Evolutionary conservation across 306 rosid species (phyloP).

Genomic region (Pterocarpus santalinus): DNA sequence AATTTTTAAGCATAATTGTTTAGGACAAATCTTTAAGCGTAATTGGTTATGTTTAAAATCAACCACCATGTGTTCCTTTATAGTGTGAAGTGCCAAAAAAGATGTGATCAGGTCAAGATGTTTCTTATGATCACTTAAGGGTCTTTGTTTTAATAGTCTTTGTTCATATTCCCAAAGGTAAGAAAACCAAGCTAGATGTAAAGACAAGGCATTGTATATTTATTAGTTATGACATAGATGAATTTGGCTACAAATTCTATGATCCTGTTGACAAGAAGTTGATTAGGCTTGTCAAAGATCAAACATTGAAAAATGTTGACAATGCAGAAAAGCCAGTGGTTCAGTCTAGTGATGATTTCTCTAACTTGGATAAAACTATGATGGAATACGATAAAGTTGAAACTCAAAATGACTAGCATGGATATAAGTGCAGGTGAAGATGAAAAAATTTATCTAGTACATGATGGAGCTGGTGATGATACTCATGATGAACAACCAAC

Average conservation of each 20-base stretch:
- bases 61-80: too few relatives aligned
- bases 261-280: slow-evolving; percentile 5
- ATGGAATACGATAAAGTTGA: not conserved
- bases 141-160: too few relatives aligned
- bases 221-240: not conserved
- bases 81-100: too few relatives aligned
- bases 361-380: not conserved
- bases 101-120: too few relatives aligned
- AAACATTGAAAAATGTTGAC: too few relatives aligned
- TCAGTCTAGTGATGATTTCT: not conserved
- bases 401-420: not conserved
- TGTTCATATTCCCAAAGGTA: too few relatives aligned
- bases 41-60: too few relatives aligned
- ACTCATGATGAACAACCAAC: not conserved
- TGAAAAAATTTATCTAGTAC: not conserved
- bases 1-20: too few relatives aligned
- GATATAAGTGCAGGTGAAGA: not conserved
- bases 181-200: too few relatives aligned
- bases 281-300: not conserved
- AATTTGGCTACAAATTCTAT: slow-evolving; percentile 1
- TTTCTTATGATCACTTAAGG: too few relatives aligned
- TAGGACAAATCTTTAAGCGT: too few relatives aligned
- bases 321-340: too few relatives aligned
- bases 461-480: not conserved
- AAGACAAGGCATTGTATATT: not conserved